Conservation (phyloP, 768 basidiomycete genomes). For the Paxillus involutus region DNA sequence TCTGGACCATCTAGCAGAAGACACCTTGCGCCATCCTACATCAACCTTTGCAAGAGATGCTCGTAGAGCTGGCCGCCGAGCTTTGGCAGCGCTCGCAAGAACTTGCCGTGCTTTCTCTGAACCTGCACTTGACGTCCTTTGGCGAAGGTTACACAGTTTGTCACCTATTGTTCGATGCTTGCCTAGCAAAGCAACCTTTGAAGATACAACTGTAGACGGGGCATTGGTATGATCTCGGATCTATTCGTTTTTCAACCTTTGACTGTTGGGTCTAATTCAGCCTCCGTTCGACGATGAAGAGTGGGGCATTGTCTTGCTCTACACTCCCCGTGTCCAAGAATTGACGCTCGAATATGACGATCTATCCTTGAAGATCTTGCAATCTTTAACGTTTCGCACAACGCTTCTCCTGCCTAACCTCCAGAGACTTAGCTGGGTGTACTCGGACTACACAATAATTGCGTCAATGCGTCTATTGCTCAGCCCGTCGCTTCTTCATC, state of each 20-base stretch:
- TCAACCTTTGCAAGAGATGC: background rate
- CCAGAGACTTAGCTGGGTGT: background rate
- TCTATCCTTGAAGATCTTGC: constrained; percentile 1
- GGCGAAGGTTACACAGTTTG: background rate
- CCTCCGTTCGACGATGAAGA: constrained; percentile 4
- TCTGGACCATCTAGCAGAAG: constrained; percentile 1
- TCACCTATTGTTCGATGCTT: too few species aligned
- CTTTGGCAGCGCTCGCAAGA: constrained; percentile 10
- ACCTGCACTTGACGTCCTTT: constrained; percentile 16
- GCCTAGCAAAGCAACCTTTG: too few species aligned
- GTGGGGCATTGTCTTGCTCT: constrained; percentile 1
- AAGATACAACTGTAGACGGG: background rate
- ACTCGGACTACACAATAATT: background rate
- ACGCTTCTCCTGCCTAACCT: constrained; percentile 12
- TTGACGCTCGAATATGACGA: background rate
- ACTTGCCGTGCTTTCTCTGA: constrained; percentile 14
- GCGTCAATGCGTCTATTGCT: constrained; percentile 7
- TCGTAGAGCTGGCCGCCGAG: background rate
- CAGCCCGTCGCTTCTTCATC: constrained; percentile 6
- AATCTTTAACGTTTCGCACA: constrained; percentile 1
- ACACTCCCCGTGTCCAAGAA: constrained; percentile 9
- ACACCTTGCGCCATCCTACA: background rate
- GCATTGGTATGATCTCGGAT: background rate
- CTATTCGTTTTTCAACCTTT: background rate
- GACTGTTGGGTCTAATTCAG: background rate